Evolutionary conservation across 805 yeast genomes (phyloP).

Genomic region (Monosporozyma aquatica): DNA sequence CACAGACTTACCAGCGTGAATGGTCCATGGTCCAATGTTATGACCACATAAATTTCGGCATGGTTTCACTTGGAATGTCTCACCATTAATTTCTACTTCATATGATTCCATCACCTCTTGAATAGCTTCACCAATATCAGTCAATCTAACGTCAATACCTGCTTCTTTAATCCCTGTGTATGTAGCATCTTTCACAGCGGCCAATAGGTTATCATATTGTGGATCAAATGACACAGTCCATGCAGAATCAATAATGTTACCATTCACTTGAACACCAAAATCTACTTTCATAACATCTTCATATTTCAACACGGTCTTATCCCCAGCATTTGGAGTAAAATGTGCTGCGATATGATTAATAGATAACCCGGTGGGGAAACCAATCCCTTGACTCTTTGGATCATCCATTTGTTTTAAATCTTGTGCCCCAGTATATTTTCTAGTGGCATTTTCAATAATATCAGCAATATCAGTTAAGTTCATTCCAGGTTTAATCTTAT

Average conservation of each 20-base stretch:
- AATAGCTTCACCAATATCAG: conserved; percentile 91
- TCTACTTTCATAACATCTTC: conserved; percentile 97
- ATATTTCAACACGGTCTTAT: conserved; percentile 64
- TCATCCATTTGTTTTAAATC: conserved; percentile 41
- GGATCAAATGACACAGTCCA: conserved; percentile 84
- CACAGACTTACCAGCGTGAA: conserved; percentile 93
- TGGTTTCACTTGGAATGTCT: conserved; percentile 73
- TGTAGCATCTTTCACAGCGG: conserved; percentile 88
- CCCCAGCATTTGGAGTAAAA: conserved; percentile 94
- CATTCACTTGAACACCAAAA: conserved; percentile 93
- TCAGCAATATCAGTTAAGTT: conserved; percentile 84
- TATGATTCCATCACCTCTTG: conserved; percentile 97
- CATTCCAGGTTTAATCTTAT: conserved; percentile 82
- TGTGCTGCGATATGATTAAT: conserved; percentile 94
- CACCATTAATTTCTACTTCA: conserved; percentile 85
- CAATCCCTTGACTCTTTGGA: conserved; percentile 65
- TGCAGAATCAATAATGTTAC: conserved; percentile 89
- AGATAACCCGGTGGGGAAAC: conserved; percentile 97
- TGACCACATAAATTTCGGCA: conserved; percentile 94
- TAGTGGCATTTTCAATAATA: conserved; percentile 73
- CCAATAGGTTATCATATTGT: conserved; percentile 67
- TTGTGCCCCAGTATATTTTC: conserved; percentile 58
- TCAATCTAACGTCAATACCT: conserved; percentile 90
- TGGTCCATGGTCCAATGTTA: conserved; percentile 70
- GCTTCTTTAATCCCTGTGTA: conserved; percentile 87